phyloP scores from a whole-genome alignment of 371 early-diverging fungal species.

The Basidiobolus meristosporus region DNA sequence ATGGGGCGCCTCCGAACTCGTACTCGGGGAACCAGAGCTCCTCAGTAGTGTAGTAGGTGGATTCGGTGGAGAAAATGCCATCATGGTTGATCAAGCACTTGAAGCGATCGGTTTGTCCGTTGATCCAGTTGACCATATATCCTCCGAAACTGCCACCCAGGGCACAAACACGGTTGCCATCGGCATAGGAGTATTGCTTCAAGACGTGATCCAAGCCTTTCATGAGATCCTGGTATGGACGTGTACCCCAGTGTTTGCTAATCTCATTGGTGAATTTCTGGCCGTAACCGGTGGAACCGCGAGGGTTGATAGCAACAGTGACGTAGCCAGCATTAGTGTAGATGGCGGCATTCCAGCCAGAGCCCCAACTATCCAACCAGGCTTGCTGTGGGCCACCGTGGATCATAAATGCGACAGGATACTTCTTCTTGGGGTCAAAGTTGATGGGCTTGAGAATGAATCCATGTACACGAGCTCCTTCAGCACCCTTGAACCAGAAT shows the following conservation, averaged over 20 bases:
- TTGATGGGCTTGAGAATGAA: constrained; percentile 44
- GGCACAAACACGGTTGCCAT: constrained; percentile 32
- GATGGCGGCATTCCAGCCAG: constrained; percentile 39
- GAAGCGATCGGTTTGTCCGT: constrained; percentile 46
- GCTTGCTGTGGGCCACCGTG: constrained; percentile 21
- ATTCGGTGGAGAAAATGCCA: constrained; percentile 50
- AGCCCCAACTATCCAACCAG: constrained; percentile 1
- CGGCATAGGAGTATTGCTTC: constrained; percentile 30
- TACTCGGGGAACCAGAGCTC: constrained; percentile 62
- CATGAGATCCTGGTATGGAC: constrained; percentile 55
- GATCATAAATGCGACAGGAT: constrained; percentile 65
- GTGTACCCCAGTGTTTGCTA: constrained; percentile 53
- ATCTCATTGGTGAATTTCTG: constrained; percentile 56
- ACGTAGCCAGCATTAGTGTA: constrained; percentile 58
- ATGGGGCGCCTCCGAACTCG: constrained; percentile 48
- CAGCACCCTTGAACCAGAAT: constrained; percentile 43
- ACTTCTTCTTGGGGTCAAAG: constrained; percentile 30
- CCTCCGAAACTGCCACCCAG: constrained; percentile 74
- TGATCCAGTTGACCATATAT: constrained; percentile 58
- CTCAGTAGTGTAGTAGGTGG: constrained; percentile 53
- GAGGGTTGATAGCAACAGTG: constrained; percentile 51
- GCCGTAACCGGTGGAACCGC: constrained; percentile 72
- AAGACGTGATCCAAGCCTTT: constrained; percentile 48
- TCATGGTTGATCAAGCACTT: constrained; percentile 64
- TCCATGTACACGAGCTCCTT: constrained; percentile 41